Conservation (phyloP, 208 protist species). For the Leishmania tropica region DNA sequence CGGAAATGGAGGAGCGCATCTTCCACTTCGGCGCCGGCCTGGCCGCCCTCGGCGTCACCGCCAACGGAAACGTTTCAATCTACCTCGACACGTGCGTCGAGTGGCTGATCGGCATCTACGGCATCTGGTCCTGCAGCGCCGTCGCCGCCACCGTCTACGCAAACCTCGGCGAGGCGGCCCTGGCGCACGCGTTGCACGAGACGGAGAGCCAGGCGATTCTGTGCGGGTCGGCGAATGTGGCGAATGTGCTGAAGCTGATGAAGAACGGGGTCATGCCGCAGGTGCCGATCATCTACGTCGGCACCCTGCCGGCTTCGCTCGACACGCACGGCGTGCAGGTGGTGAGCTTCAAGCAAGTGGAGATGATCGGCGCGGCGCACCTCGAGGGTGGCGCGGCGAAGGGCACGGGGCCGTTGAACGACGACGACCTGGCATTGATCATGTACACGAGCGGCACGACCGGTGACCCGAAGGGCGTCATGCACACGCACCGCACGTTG, state of each 20-base stretch:
- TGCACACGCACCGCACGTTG: conserved; percentile 83
- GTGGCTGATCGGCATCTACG: conserved; percentile 79
- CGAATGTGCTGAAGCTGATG: conserved; percentile 52
- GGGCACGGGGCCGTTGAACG: conserved; percentile 38
- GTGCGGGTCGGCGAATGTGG: conserved; percentile 57
- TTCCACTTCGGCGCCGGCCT: conserved; percentile 61
- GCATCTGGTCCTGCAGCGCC: conserved; percentile 64
- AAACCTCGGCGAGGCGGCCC: conserved; percentile 80
- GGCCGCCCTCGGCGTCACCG: conserved; percentile 42
- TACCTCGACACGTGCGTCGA: conserved; percentile 87
- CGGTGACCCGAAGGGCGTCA: conserved; percentile 89
- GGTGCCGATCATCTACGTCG: conserved; percentile 62
- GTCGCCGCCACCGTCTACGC: conserved; percentile 83
- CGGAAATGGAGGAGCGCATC: conserved; percentile 40
- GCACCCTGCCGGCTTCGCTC: conserved; percentile 33
- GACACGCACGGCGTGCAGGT: conserved; percentile 27
- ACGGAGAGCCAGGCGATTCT: conserved; percentile 65
- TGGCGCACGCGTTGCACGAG: conserved; percentile 69
- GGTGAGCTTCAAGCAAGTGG: conserved; percentile 63
- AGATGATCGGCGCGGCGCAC: conserved; percentile 32
- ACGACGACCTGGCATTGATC: conserved; percentile 51
- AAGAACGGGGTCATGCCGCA: conserved; percentile 41
- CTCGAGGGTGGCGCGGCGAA: conserved; percentile 27
- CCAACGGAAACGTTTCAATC: conserved; percentile 55
- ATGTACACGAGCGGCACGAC: conserved; percentile 91